These are phyloP conservation scores for Kregervanrija fluxuum DNA, from an alignment of 805 yeast genomes.

Conservation along the genomic window DNA sequence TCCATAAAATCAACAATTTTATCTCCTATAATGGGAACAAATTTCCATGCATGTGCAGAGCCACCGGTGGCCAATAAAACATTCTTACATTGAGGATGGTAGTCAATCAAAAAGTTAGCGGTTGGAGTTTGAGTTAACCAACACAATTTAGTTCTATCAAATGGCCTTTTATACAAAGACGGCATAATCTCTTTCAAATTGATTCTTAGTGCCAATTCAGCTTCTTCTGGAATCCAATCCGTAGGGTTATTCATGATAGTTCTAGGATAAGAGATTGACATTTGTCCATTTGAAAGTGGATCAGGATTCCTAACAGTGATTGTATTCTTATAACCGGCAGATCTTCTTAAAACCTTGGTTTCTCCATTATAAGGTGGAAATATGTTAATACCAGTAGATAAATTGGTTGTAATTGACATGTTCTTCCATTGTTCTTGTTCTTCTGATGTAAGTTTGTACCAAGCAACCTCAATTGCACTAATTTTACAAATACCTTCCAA, in stretches of 20 bases:
- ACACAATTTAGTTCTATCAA: conserved; percentile 21
- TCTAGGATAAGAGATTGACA: conserved; percentile 18
- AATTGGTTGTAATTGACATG: conserved; percentile 22
- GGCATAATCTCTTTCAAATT: conserved; percentile 21
- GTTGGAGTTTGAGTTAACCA: conserved; percentile 22
- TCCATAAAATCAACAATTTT: conserved; percentile 18
- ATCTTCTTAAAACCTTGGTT: conserved; percentile 19
- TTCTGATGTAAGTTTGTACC: conserved; percentile 18
- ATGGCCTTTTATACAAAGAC: conserved; percentile 15
- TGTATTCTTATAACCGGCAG: conserved; percentile 22
- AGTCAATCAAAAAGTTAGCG: conserved; percentile 19
- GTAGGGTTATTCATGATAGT: conserved; percentile 14
- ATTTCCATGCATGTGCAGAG: conserved; percentile 24
- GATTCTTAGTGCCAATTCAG: conserved; percentile 15
- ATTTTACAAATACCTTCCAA: conserved; percentile 12
- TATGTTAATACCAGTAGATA: conserved; percentile 22
- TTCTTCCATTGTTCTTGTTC: conserved; percentile 18
- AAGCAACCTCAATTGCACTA: conserved; percentile 21
- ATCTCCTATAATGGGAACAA: conserved; percentile 22
- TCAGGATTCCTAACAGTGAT: conserved; percentile 12
- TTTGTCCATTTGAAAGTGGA: conserved; percentile 7
- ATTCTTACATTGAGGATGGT: conserved; percentile 16
- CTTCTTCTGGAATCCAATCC: conserved; percentile 23
- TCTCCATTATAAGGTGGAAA: conserved; percentile 24
- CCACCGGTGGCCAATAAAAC: conserved; percentile 22